These are phyloP conservation scores for Tetrastigma voinierianum DNA, from an alignment of 164 flowering plant species.

Conservation along the genomic window DNA sequence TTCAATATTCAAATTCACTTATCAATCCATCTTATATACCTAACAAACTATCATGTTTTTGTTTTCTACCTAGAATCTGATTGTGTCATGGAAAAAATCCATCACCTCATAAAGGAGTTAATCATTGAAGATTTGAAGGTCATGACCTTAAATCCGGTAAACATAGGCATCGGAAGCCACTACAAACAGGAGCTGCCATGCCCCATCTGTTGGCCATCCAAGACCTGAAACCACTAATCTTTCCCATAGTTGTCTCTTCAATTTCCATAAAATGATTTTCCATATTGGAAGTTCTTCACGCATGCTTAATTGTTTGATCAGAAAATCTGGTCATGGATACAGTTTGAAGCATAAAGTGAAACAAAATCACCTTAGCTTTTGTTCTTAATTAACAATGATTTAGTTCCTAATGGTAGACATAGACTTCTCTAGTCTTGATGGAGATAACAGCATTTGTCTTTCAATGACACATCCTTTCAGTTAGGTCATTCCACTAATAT, in stretches of 20 bases:
- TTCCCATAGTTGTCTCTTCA: neutral
- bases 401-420: conserved; percentile 18
- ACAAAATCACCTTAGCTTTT: neutral
- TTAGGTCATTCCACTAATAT: conserved; percentile 16
- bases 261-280: neutral
- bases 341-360: neutral
- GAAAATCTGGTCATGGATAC: conserved; percentile 10
- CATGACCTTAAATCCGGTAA: neutral
- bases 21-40: neutral
- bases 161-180: neutral
- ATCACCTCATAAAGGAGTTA: neutral
- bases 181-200: neutral
- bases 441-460: neutral
- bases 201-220: neutral
- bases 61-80: neutral
- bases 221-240: neutral
- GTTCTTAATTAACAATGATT: neutral
- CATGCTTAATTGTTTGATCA: conserved; percentile 1
- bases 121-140: conserved; percentile 4
- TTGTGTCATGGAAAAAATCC: neutral
- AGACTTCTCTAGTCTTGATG: neutral
- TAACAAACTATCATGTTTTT: neutral
- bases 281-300: neutral
- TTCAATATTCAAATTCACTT: conserved; percentile 13
- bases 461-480: conserved; percentile 12